Percentiles rank a stretch among this genome's conserved stretches.
These are phyloP conservation scores for Lipomyces kockii DNA, from an alignment of 805 yeast genomes.

Conservation along the genomic window DNA sequence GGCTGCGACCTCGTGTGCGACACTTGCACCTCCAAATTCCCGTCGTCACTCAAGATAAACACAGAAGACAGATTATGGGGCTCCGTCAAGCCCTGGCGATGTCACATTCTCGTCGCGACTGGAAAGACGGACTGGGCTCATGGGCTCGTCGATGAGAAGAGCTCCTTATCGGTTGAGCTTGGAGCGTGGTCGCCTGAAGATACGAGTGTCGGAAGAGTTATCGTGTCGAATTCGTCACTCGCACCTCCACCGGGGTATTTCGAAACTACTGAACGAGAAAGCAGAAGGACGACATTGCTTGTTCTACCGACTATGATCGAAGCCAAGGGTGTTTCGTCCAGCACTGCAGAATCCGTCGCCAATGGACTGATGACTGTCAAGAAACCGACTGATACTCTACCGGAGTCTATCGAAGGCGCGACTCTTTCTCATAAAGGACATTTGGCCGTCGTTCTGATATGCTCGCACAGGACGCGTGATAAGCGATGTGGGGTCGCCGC, in stretches of 20 bases:
- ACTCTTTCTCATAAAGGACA: slow-evolving; percentile 39
- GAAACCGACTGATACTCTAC: slow-evolving; percentile 40
- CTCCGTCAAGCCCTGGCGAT: slow-evolving; percentile 67
- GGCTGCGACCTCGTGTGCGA: slow-evolving; percentile 49
- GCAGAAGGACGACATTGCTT: slow-evolving; percentile 61
- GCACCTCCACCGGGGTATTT: slow-evolving; percentile 51
- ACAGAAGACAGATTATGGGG: slow-evolving; percentile 61
- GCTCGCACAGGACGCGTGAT: slow-evolving; percentile 91
- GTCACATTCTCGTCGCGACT: slow-evolving; percentile 81
- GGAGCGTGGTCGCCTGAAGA: slow-evolving; percentile 40
- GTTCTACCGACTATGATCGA: slow-evolving; percentile 77
- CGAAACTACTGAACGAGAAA: slow-evolving; percentile 51
- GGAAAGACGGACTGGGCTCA: slow-evolving; percentile 85
- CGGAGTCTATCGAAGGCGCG: slow-evolving; percentile 44
- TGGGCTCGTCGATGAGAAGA: slow-evolving; percentile 60
- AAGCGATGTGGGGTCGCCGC: slow-evolving; percentile 94
- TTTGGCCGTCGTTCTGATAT: slow-evolving; percentile 64
- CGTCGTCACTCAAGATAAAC: slow-evolving; percentile 55
- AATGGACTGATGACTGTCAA: slow-evolving; percentile 50
- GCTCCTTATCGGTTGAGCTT: slow-evolving; percentile 55
- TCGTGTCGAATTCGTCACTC: slow-evolving; percentile 60
- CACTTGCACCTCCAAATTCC: slow-evolving; percentile 59
- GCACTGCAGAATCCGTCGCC: slow-evolving; percentile 53
- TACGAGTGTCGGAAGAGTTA: slow-evolving; percentile 47
- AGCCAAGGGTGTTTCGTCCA: slow-evolving; percentile 57